Conservation (phyloP, 768 basidiomycete species). For the Leccinum uliginosum region DNA sequence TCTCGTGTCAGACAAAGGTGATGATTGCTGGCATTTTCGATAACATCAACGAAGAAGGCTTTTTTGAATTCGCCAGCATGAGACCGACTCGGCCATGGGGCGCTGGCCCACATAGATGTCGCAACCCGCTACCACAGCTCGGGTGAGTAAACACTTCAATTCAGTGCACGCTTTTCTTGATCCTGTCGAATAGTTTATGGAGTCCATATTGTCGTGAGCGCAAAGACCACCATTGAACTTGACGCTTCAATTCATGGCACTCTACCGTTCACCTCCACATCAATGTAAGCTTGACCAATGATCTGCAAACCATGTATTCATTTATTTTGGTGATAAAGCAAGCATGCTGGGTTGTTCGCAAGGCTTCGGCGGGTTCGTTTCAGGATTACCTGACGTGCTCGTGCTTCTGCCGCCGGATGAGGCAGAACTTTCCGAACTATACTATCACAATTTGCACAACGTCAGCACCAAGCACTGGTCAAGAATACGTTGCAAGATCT, state of each 20-base stretch:
- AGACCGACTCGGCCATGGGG: too few species aligned
- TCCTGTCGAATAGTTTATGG: constrained; percentile 69
- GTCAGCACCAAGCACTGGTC: too few species aligned
- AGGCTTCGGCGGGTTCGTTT: too few species aligned
- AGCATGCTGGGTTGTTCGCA: too few species aligned
- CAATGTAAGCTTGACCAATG: constrained; percentile 58
- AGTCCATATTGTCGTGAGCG: constrained; percentile 97
- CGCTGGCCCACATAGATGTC: too few species aligned
- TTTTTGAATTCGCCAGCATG: constrained; percentile 84
- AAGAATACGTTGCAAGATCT: too few species aligned
- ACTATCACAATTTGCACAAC: too few species aligned
- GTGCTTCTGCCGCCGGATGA: too few species aligned
- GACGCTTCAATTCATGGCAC: constrained; percentile 94
- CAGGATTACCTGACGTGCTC: too few species aligned
- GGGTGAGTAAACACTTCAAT: constrained; percentile 46
- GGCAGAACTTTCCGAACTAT: too few species aligned
- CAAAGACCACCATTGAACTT: constrained; percentile 93
- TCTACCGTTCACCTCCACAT: constrained; percentile 93
- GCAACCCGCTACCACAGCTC: too few species aligned
- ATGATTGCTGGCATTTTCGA: constrained; percentile 99
- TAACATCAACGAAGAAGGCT: constrained; percentile 96
- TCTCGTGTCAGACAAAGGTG: constrained; percentile 74
- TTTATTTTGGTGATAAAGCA: constrained; percentile 80
- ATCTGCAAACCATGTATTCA: constrained; percentile 2
- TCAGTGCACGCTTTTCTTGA: not conserved